These are phyloP conservation scores for Trichoderma orchidacearum DNA, from an alignment of 495 filamentous ascomycete genomes.

Conservation along the genomic window DNA sequence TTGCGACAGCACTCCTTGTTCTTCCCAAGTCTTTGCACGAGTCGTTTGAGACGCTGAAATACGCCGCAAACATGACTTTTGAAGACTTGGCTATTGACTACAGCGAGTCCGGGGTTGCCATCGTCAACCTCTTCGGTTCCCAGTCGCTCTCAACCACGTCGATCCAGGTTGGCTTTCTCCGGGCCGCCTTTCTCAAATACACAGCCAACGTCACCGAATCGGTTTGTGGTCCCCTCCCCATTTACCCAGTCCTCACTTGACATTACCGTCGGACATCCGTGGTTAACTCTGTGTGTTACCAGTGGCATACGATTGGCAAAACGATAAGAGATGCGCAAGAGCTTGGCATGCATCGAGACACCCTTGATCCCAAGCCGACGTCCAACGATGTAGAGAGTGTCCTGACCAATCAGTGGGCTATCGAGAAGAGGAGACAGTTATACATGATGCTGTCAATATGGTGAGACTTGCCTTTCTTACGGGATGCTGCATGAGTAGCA, in stretches of 20 bases:
- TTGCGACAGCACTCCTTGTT: conserved; percentile 40
- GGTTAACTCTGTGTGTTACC: not conserved
- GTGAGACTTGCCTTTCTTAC: not conserved
- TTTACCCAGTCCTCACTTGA: conserved; percentile 3
- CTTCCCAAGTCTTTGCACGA: conserved; percentile 20
- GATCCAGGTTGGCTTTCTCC: conserved; percentile 41
- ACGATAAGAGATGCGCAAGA: conserved; percentile 49
- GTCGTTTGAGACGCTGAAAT: conserved; percentile 37
- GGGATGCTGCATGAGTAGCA: not conserved
- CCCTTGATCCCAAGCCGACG: conserved; percentile 22
- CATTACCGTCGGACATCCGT: not conserved
- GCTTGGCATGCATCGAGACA: conserved; percentile 43
- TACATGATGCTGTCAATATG: conserved; percentile 45
- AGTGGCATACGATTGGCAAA: conserved; percentile 46
- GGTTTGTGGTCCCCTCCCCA: conserved; percentile 11
- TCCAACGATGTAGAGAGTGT: conserved; percentile 25
- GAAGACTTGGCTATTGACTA: conserved; percentile 44
- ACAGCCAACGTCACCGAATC: conserved; percentile 35
- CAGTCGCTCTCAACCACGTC: conserved; percentile 38
- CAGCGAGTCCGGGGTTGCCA: conserved; percentile 39
- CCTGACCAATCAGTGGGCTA: conserved; percentile 37
- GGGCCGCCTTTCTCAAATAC: conserved; percentile 34
- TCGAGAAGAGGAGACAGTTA: conserved; percentile 35
- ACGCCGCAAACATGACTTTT: conserved; percentile 44
- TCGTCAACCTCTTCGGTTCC: conserved; percentile 40